Conservation (phyloP, 108 stramenopile species). For the Cylindrotheca closterium region DNA sequence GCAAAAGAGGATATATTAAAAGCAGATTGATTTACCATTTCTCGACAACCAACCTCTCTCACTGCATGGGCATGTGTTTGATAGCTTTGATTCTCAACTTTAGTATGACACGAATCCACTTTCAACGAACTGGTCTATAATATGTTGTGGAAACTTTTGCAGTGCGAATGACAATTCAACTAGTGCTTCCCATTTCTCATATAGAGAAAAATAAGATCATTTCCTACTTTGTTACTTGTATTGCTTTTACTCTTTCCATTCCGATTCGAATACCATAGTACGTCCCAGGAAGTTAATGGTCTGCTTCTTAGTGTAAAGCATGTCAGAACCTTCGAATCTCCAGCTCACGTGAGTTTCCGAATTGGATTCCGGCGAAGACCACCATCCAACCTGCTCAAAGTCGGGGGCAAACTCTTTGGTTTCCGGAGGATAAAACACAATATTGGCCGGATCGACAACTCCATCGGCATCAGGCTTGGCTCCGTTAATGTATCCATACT, state of each 20-base stretch:
- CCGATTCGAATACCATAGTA: not conserved
- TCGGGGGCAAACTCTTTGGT: not conserved
- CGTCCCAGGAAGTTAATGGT: not conserved
- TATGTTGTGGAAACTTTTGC: too few relatives aligned
- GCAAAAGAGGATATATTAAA: too few relatives aligned
- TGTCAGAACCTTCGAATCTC: not conserved
- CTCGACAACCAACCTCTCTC: too few relatives aligned
- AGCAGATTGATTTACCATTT: too few relatives aligned
- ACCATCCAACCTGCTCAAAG: not conserved
- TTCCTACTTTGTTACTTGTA: too few relatives aligned
- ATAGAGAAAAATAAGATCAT: too few relatives aligned
- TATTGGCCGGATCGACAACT: constrained; percentile 5
- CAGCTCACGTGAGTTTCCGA: not conserved
- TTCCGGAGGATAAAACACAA: constrained; percentile 6
- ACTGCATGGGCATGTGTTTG: too few relatives aligned
- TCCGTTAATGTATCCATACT: constrained; percentile 2
- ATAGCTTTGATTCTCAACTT: too few relatives aligned
- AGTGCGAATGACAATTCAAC: too few relatives aligned
- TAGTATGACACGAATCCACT: too few relatives aligned
- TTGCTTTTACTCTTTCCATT: not conserved
- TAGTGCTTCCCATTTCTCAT: too few relatives aligned
- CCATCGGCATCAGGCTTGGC: constrained; percentile 12
- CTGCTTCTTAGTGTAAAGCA: not conserved
- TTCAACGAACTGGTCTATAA: too few relatives aligned
- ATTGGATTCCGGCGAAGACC: not conserved